These are phyloP conservation scores for Acanthochlamys bracteata DNA, from an alignment of 106 monocot species.

Conservation along the genomic window DNA sequence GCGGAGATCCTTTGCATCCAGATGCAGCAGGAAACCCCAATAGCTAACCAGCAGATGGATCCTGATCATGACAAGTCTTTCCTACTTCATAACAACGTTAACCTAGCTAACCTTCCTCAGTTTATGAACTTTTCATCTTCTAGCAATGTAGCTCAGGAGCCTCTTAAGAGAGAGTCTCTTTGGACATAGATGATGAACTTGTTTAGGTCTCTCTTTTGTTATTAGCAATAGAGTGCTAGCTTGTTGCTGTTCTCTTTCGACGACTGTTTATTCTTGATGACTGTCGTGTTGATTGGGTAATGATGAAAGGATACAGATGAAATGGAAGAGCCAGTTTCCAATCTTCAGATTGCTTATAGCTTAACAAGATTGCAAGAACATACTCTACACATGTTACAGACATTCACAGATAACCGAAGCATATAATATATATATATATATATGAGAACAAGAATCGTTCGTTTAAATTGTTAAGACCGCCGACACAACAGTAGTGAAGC, in stretches of 20 bases:
- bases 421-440: too few relatives aligned
- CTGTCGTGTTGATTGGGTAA: too few relatives aligned
- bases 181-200: constrained; percentile 56
- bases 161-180: constrained; percentile 70
- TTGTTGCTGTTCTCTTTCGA: not conserved
- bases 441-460: too few relatives aligned
- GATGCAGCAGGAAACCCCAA: constrained; percentile 52
- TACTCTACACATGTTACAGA: too few relatives aligned
- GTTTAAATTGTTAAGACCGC: too few relatives aligned
- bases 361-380: too few relatives aligned
- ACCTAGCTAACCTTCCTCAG: constrained; percentile 26
- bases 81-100: constrained; percentile 22
- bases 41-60: constrained; percentile 20
- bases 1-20: constrained; percentile 69
- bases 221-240: not conserved
- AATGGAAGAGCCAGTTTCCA: too few relatives aligned
- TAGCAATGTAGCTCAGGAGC: constrained; percentile 35
- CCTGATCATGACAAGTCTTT: constrained; percentile 21
- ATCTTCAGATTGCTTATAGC: too few relatives aligned
- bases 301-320: too few relatives aligned
- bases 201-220: not conserved
- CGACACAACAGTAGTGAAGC: too few relatives aligned
- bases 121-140: constrained; percentile 35
- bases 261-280: too few relatives aligned
- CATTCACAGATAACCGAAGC: too few relatives aligned